Percentiles rank a stretch among this genome's conserved stretches.
phyloP scores from a whole-genome alignment of 257 asterid species.

The Scutellaria baicalensis region DNA sequence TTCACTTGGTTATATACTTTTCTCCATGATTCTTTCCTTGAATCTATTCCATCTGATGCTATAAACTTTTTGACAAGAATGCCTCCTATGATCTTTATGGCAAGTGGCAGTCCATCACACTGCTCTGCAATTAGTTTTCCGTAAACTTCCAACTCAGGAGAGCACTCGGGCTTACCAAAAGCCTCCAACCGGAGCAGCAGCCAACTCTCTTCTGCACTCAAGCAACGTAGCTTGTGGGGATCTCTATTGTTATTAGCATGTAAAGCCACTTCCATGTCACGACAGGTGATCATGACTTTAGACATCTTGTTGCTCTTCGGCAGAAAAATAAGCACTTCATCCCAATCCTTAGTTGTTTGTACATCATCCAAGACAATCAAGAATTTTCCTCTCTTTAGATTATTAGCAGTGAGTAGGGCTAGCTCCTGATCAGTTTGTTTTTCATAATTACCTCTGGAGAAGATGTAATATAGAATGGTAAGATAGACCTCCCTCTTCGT shows the following conservation, averaged over 20 bases:
- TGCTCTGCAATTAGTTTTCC: constrained; percentile 25
- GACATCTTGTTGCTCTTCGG: constrained; percentile 22
- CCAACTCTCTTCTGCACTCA: constrained; percentile 31
- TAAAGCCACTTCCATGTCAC: constrained; percentile 18
- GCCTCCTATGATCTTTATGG: constrained; percentile 43
- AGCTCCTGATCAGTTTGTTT: no score
- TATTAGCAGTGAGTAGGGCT: no score
- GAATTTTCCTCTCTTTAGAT: no score
- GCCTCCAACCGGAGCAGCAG: constrained; percentile 30
- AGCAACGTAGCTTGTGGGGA: constrained; percentile 27
- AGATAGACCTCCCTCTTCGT: constrained; percentile 19
- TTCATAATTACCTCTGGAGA: no score
- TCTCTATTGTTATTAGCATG: constrained; percentile 10
- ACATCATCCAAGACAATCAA: constrained; percentile 22
- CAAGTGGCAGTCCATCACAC: constrained; percentile 47
- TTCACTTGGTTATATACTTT: constrained; percentile 23
- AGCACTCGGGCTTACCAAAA: constrained; percentile 24
- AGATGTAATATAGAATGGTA: no score
- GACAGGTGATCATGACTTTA: constrained; percentile 37
- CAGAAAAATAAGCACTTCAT: constrained; percentile 16
- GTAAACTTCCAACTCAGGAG: constrained; percentile 15
- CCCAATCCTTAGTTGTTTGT: constrained; percentile 25
- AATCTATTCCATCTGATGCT: constrained; percentile 1
- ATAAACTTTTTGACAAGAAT: constrained; percentile 24
- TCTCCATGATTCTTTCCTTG: constrained; percentile 21